Evolutionary conservation across 441 rosid species (phyloP), one percentile per base, ranked within the genome.

Genomic region (Euphorbia celastroides): DNA sequence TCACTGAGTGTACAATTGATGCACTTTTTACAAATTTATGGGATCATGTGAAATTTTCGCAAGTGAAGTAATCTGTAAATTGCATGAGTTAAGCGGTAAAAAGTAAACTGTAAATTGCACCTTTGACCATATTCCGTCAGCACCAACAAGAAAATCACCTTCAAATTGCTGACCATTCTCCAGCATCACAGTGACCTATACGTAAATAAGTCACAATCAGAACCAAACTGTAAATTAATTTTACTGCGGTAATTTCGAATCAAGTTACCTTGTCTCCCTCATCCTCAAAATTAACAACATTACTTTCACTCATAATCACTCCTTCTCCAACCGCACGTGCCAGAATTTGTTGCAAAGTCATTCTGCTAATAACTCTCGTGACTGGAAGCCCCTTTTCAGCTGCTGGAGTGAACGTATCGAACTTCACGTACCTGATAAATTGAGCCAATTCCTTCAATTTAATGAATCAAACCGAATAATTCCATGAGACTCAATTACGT

Each of bases 41-140:
- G n/a, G n/a, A n/a, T n/a, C n/a, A n/a, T n/a, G n/a, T n/a, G n/a
- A n/a, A n/a, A n/a, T n/a, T n/a, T n/a, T n/a, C n/a, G n/a, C n/a
- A n/a, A n/a, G n/a, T n/a, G n/a, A n/a, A n/a, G n/a, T n/a, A n/a
- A n/a, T n/a, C n/a, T n/a, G n/a, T n/a, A n/a, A n/a, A n/a, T n/a
- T n/a, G n/a, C n/a, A n/a, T n/a, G n/a, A n/a, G n/a, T n/a, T n/a
- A n/a, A n/a, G n/a, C n/a, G n/a, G n/a, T n/a, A n/a, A n/a, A n/a
- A n/a, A n/a, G n/a, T n/a, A n/a, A n/a, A n/a, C n/a, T n/a, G n/a
- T n/a, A n/a, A n/a, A n/a, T n/a, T n/a, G 20, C 76, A 90, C 97
- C 89, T 86, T 93, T 13, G 97, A 93, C 89, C 96, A 70, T 64
- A 93, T 93, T 64, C 97, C 99, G 79, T 93, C 99, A 52, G 96